Evolutionary conservation across 2,329 filamentous ascomycete species (phyloP), one percentile per base, ranked within the genome.

Genomic region (Nakataea oryzae): DNA sequence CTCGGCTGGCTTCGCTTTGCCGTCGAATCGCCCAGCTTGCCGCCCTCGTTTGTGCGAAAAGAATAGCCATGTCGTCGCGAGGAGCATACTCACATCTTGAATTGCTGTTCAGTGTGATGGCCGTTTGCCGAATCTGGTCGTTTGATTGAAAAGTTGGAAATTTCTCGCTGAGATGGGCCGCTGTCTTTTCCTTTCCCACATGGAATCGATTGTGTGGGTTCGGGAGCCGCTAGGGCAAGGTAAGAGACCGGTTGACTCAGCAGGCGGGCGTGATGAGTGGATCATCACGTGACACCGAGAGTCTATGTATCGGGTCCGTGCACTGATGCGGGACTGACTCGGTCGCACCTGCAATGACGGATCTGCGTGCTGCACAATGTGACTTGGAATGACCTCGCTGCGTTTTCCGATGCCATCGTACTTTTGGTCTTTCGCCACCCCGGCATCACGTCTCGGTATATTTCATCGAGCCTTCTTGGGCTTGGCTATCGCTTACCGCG

Each of bases 51-150:
- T 60, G 14, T 28, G 47, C 41, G 26, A 21, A 54, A 21, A 54
- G 58, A 24, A 27, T 29, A 27, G 58, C 41, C 47, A 27, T 60
- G 21, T 50, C 47, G 54, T 60, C 58, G 58, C 58, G 28, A 56
- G 50, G 59, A 61, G 29, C 54, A 61, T 66, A 74, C 73, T 74
- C 72, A 74, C 73, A 74, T 74, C 73, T 74, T 74, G 72, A 73
- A 70, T 66, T 69, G 70, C 70, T 70, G 69, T 68, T 70, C 67
- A 68, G 67, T 66, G 68, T 30, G 72, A 74, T 74, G 73, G 72
- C 72, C 73, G 71, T 68, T 72, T 69, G 67, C 68, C 64, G 67
- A 66, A 67, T 67, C 64, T 50, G 41, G 41, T 50, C 41, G 41
- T 66, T 66, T 70, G 68, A 64, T 67, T 66, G 65, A 68, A 64